These are phyloP conservation scores for Acer negundo DNA, from an alignment of 345 rosid species.

Conservation along the genomic window DNA sequence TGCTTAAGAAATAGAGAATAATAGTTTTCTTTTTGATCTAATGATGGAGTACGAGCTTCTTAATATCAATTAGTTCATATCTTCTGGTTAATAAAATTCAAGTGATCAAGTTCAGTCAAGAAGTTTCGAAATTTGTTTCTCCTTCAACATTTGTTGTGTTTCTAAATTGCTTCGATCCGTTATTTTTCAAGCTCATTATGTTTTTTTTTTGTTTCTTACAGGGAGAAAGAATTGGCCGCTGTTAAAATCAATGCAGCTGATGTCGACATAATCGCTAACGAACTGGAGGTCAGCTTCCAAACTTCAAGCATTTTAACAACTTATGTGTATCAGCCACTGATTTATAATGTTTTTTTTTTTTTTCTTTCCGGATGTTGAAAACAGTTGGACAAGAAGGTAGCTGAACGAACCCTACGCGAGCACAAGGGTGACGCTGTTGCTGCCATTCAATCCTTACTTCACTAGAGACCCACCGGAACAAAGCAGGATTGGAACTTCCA, in stretches of 20 bases:
- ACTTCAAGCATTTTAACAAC: neutral
- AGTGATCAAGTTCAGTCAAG: neutral
- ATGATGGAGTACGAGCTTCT: neutral
- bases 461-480: conserved; percentile 14
- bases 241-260: conserved; percentile 94
- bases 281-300: conserved; percentile 70
- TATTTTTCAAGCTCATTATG: neutral
- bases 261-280: conserved; percentile 85
- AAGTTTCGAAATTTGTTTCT: neutral
- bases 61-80: neutral
- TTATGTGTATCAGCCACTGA: conserved; percentile 2
- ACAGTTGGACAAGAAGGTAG: conserved; percentile 87
- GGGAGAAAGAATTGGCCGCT: conserved; percentile 96
- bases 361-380: conserved; percentile 13
- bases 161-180: neutral
- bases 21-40: neutral
- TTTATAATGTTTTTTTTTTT: conserved; percentile 16
- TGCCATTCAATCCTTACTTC: conserved; percentile 81
- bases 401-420: conserved; percentile 91
- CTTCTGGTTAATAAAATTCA: neutral
- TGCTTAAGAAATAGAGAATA: neutral
- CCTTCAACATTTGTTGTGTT: neutral
- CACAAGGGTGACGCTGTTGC: conserved; percentile 97
- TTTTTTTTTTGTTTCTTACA: conserved; percentile 22
- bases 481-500: neutral